Evolutionary conservation across 2,329 filamentous ascomycete genomes (phyloP).

Genomic region (Pyrenochaeta sp.): DNA sequence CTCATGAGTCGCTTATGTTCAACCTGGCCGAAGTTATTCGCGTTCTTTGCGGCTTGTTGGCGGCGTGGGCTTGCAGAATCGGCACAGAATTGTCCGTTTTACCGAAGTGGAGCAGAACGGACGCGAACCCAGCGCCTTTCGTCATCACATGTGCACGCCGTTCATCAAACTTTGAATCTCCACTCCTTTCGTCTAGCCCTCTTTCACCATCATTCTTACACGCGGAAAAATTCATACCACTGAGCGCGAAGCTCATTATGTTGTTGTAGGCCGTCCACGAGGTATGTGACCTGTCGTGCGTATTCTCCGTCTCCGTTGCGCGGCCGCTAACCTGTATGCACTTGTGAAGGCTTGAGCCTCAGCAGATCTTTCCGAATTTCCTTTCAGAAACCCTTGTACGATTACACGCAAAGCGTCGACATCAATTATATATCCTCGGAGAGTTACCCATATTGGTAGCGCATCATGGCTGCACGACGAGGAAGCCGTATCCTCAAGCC

Average conservation of each 20-base stretch:
- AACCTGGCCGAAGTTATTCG: not conserved
- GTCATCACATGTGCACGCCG: conserved; percentile 21
- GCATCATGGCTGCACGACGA: conserved; percentile 46
- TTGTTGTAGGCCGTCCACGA: conserved; percentile 18
- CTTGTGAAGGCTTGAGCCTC: conserved; percentile 26
- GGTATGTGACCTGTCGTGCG: conserved; percentile 9
- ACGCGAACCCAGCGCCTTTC: conserved; percentile 16
- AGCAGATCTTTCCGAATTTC: conserved; percentile 17
- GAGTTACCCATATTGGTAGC: conserved; percentile 5
- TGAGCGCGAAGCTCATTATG: conserved; percentile 24
- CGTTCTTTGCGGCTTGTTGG: not conserved
- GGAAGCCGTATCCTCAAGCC: conserved; percentile 62
- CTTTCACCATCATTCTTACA: conserved; percentile 8
- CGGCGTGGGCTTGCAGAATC: not conserved
- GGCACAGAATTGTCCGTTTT: conserved; percentile 6
- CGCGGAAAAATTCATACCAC: conserved; percentile 17
- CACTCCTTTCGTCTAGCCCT: conserved; percentile 16
- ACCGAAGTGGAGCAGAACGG: conserved; percentile 20
- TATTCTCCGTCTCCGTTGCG: conserved; percentile 22
- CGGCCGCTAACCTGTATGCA: conserved; percentile 20
- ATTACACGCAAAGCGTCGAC: conserved; percentile 9
- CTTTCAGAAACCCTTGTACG: conserved; percentile 6
- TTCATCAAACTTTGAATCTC: conserved; percentile 28
- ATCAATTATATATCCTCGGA: conserved; percentile 5
- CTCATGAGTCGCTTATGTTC: not conserved